Percentiles rank a stretch among this genome's conserved stretches.
These are phyloP conservation scores for Pleurotus citrinopileatus DNA, from an alignment of 768 basidiomycete species.

Conservation along the genomic window DNA sequence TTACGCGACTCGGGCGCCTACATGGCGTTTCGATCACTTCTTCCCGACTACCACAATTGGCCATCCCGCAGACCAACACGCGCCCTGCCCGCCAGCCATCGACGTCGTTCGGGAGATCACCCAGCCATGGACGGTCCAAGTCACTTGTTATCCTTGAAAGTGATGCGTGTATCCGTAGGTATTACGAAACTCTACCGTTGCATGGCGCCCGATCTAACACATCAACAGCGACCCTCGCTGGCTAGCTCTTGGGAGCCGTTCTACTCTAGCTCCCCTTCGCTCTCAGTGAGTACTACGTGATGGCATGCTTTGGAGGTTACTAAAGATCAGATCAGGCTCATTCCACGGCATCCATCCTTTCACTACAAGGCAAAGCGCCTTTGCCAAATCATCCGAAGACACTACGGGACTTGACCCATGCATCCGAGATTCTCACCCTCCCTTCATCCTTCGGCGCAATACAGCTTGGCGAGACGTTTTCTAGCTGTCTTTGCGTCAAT, in stretches of 20 bases:
- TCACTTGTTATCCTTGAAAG: conserved; percentile 77
- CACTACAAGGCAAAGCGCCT: conserved; percentile 70
- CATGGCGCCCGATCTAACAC: conserved; percentile 4
- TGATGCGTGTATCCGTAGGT: conserved; percentile 87
- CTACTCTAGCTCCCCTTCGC: conserved; percentile 78
- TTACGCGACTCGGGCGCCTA: neutral
- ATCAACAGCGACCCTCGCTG: conserved; percentile 63
- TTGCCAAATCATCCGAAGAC: conserved; percentile 80
- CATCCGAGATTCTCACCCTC: conserved; percentile 75
- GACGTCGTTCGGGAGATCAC: too few species aligned
- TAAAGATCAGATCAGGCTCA: conserved; percentile 44
- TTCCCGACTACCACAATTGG: too few species aligned
- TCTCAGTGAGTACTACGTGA: conserved; percentile 50
- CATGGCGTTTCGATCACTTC: neutral
- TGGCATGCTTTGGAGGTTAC: too few species aligned
- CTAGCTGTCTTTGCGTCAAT: conserved; percentile 77
- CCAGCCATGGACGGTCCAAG: conserved; percentile 48
- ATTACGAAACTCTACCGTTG: conserved; percentile 10
- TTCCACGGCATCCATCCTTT: conserved; percentile 74
- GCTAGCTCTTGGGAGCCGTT: conserved; percentile 83
- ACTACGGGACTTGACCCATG: conserved; percentile 75
- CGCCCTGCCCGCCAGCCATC: too few species aligned
- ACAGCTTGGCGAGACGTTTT: conserved; percentile 88
- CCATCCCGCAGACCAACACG: too few species aligned
- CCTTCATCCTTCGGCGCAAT: conserved; percentile 84